These are phyloP conservation scores for Oryza coarctata DNA, from an alignment of 176 grass and related monocot species.

Conservation along the genomic window DNA sequence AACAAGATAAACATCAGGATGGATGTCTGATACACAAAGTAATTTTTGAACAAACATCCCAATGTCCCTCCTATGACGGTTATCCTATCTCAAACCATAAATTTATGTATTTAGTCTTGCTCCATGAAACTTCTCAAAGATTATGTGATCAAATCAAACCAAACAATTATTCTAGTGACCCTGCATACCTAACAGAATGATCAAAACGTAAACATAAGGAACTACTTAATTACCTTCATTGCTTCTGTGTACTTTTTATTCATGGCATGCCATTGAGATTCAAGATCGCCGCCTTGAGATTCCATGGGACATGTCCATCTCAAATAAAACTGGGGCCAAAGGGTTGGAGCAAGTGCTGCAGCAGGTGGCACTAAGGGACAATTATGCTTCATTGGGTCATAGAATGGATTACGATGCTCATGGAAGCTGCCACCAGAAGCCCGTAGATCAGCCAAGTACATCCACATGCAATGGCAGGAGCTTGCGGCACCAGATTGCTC, in stretches of 20 bases:
- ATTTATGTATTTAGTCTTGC: background rate
- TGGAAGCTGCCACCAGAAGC: slow-evolving; percentile 69
- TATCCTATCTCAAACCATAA: slow-evolving; percentile 21
- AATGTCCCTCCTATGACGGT: background rate
- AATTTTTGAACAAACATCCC: background rate
- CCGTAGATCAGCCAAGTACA: slow-evolving; percentile 62
- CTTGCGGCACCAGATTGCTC: slow-evolving; percentile 64
- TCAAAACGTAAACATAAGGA: slow-evolving; percentile 2
- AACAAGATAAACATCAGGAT: slow-evolving; percentile 8
- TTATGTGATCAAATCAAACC: slow-evolving; percentile 9
- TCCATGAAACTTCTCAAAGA: background rate
- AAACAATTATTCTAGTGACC: background rate
- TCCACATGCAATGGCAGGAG: slow-evolving; percentile 78
- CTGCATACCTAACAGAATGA: background rate
- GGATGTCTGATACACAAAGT: background rate
- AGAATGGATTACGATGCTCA: slow-evolving; percentile 85
- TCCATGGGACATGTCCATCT: slow-evolving; percentile 87
- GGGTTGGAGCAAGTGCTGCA: slow-evolving; percentile 84
- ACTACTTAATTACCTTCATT: slow-evolving; percentile 48
- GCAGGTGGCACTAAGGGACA: slow-evolving; percentile 71
- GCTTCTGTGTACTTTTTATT: slow-evolving; percentile 57
- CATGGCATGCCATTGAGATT: slow-evolving; percentile 76
- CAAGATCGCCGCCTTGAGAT: slow-evolving; percentile 68
- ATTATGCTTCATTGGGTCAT: slow-evolving; percentile 55
- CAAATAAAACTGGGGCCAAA: slow-evolving; percentile 97